These are phyloP conservation scores for Cucumis cinereus DNA, from an alignment of 306 rosid species.

Conservation along the genomic window DNA sequence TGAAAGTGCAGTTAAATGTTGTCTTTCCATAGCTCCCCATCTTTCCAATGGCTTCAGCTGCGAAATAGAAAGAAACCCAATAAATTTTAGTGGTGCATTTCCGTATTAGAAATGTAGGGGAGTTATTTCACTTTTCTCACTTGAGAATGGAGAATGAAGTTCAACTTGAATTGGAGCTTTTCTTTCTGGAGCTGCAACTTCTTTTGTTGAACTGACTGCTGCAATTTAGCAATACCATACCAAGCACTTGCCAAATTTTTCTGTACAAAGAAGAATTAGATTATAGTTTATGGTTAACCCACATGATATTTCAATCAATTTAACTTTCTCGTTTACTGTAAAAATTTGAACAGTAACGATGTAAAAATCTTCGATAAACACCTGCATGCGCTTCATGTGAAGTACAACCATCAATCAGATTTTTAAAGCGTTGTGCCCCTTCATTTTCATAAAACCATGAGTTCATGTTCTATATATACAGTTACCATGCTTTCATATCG, in stretches of 20 bases:
- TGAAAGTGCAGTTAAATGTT: conserved; percentile 32
- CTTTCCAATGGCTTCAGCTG: conserved; percentile 45
- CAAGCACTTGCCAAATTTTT: conserved; percentile 24
- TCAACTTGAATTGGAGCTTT: conserved; percentile 49
- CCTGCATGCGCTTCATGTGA: too few species aligned
- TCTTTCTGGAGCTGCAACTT: conserved; percentile 45
- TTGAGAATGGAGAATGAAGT: conserved; percentile 41
- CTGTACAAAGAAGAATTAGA: conserved; percentile 18
- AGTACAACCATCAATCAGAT: too few species aligned
- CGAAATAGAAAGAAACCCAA: not conserved
- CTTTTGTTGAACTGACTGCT: conserved; percentile 33
- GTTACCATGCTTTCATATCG: too few species aligned
- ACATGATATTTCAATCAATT: not conserved
- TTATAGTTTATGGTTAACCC: not conserved
- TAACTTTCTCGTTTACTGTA: too few species aligned
- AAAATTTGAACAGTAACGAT: too few species aligned
- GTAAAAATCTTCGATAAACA: too few species aligned
- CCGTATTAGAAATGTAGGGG: not conserved
- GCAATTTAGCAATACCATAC: conserved; percentile 32
- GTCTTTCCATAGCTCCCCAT: conserved; percentile 67
- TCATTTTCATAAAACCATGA: too few species aligned
- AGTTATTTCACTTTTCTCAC: conserved; percentile 20
- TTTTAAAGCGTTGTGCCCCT: too few species aligned
- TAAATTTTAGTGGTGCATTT: not conserved
- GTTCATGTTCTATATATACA: too few species aligned